phyloP scores from a whole-genome alignment of 352 stramenopile species.

The Phytopythium delawarense region DNA sequence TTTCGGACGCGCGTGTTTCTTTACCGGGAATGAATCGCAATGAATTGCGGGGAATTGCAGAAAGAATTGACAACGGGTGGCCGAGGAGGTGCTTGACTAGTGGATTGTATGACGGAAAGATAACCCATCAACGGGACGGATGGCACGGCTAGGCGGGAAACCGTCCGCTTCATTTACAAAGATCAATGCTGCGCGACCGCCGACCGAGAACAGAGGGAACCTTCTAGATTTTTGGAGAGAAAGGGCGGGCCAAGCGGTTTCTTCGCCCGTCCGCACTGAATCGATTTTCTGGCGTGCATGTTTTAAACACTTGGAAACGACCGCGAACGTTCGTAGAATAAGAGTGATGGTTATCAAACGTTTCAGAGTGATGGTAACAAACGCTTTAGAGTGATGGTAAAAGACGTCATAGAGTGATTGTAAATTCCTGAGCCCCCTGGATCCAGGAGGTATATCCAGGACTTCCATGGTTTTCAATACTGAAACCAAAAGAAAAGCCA shows the following conservation, averaged over 20 bases:
- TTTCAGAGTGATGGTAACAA: too few species aligned
- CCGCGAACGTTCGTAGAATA: too few species aligned
- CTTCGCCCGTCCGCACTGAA: slow-evolving; percentile 15
- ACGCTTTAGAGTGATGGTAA: too few species aligned
- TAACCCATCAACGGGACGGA: slow-evolving; percentile 18
- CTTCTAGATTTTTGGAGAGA: slow-evolving; percentile 30
- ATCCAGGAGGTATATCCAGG: too few species aligned
- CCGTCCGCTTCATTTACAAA: not conserved
- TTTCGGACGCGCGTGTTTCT: slow-evolving; percentile 10
- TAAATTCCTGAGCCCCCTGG: too few species aligned
- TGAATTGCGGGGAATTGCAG: slow-evolving; percentile 39
- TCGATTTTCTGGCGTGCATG: slow-evolving; percentile 13
- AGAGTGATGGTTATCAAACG: too few species aligned
- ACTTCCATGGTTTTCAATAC: too few species aligned
- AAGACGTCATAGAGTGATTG: too few species aligned
- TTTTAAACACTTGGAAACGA: not conserved
- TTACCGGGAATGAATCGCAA: slow-evolving; percentile 30
- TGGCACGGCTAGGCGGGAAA: slow-evolving; percentile 8
- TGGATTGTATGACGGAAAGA: slow-evolving; percentile 16
- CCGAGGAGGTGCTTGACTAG: slow-evolving; percentile 2
- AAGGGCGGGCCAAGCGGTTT: slow-evolving; percentile 8
- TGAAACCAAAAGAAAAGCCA: too few species aligned
- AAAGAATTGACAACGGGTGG: slow-evolving; percentile 24
- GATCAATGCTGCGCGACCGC: not conserved
- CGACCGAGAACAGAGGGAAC: slow-evolving; percentile 9